phyloP scores from a whole-genome alignment of 2,329 filamentous ascomycete species.

The Fusarium tjaetaba region DNA sequence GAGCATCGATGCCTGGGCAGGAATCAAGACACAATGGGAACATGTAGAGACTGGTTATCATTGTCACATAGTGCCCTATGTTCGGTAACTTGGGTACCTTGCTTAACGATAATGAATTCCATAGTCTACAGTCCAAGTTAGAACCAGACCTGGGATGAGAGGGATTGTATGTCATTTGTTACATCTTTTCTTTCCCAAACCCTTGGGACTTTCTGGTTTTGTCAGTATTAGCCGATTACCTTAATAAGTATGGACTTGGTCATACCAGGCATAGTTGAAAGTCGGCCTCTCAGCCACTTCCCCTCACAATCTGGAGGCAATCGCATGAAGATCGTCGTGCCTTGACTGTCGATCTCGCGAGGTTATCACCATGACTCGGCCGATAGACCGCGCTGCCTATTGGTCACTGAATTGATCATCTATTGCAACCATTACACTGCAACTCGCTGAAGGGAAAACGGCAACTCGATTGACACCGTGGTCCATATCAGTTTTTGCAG shows the following conservation, averaged over 20 bases:
- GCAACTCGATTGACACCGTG: not conserved
- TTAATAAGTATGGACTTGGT: not conserved
- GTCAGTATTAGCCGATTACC: not conserved
- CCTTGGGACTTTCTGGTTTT: not conserved
- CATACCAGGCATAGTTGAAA: not conserved
- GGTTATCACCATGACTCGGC: conserved; percentile 28
- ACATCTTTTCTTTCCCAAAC: not conserved
- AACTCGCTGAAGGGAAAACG: not conserved
- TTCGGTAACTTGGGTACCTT: not conserved
- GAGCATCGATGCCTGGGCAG: not conserved
- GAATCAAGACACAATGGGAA: not conserved
- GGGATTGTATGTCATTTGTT: not conserved
- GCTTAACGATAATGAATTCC: not conserved
- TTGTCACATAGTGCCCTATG: not conserved
- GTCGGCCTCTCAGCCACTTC: not conserved
- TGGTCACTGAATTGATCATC: not conserved
- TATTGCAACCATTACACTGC: not conserved
- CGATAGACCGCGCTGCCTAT: not conserved
- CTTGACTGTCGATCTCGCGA: conserved; percentile 21
- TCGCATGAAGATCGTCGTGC: conserved; percentile 1
- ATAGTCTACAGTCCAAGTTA: not conserved
- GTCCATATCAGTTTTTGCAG: not conserved
- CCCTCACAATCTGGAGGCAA: conserved; percentile 1
- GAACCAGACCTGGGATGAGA: not conserved
- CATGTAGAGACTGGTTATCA: not conserved